Base-by-base conservation (phyloP, 257 asterid genomes). In the Sherardia arvensis region DNA sequence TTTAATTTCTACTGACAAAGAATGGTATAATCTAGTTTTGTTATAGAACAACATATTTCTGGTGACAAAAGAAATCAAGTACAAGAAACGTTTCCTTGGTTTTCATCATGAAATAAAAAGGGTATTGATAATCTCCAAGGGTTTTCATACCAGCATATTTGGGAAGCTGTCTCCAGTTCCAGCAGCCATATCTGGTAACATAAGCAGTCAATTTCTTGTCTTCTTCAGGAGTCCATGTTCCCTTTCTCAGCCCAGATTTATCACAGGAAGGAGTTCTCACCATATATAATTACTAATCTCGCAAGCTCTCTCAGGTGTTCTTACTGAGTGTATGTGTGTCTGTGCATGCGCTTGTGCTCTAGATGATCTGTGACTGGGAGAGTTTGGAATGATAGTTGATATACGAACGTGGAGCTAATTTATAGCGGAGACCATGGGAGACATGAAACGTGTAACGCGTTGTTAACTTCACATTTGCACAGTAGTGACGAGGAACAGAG, bases 141-240 rank as follows among this genome's bases (percentile, higher is more conserved):
- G 4, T 10, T 47, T 49, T 0, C 65, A 2, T 43, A 70, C 74
- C 74, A 1, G 85, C 90, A 59, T 45, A 72, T 48, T 77, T 72
- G 71, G 90, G 87, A 23, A 84, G 77, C 25, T 76, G 71, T 4
- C 85, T 67, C 90, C 90, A 80, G 65, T 78, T 83, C 77, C 80
- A 71, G 47, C 78, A 82, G 23, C 90, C 90, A 62, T 68, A 73
- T 61, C 70, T 75, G 12, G 63, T 72, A 11, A 81, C 64, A 65
- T 73, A 79, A 61, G 69, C 76, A 53, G 66, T 75, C 28, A 81
- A 47, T 38, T 79, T 81, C 3, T 62, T 30, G 28, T 84, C 87
- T 69, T 84, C 90, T 7, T 84, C 84, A 27, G 71, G 74, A 27
- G 79, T 81, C 90, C 90, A 84, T 0, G 82, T 77, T 4, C 90